These are phyloP conservation scores for Penicillium atrosanguineum DNA, from an alignment of 495 filamentous ascomycete species.

Conservation along the genomic window DNA sequence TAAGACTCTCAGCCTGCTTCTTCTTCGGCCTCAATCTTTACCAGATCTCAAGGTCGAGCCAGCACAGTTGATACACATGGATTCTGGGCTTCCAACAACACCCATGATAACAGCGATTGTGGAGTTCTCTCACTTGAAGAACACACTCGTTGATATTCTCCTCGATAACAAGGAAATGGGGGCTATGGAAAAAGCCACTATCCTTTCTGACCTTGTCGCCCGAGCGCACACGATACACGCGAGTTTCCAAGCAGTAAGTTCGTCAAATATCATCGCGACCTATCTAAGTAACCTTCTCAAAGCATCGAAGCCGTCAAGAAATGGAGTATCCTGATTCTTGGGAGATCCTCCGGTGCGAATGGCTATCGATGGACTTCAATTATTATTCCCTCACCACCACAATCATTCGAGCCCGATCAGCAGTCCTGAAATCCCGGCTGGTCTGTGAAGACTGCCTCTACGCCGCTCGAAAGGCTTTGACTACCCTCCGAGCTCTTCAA, in stretches of 20 bases:
- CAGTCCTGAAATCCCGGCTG: conserved; percentile 21
- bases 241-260: conserved; percentile 19
- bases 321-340: conserved; percentile 15
- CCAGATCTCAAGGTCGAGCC: conserved; percentile 29
- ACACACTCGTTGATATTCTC: conserved; percentile 13
- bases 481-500: conserved; percentile 22
- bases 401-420: conserved; percentile 25
- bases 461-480: conserved; percentile 24
- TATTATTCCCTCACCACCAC: conserved; percentile 28
- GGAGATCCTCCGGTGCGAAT: conserved; percentile 19
- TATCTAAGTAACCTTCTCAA: background rate
- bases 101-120: conserved; percentile 24
- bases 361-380: conserved; percentile 32
- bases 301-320: conserved; percentile 24
- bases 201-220: conserved; percentile 22
- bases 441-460: conserved; percentile 30
- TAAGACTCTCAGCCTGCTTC: conserved; percentile 35
- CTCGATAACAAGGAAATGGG: conserved; percentile 18
- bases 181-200: conserved; percentile 21
- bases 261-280: background rate
- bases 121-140: conserved; percentile 25
- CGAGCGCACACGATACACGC: conserved; percentile 19
- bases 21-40: conserved; percentile 33
- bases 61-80: conserved; percentile 19
- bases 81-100: conserved; percentile 23